Percentiles rank a stretch among this genome's conserved stretches.
These are phyloP conservation scores for Termitomyces sp. DNA, from an alignment of 768 basidiomycete species.

Conservation along the genomic window DNA sequence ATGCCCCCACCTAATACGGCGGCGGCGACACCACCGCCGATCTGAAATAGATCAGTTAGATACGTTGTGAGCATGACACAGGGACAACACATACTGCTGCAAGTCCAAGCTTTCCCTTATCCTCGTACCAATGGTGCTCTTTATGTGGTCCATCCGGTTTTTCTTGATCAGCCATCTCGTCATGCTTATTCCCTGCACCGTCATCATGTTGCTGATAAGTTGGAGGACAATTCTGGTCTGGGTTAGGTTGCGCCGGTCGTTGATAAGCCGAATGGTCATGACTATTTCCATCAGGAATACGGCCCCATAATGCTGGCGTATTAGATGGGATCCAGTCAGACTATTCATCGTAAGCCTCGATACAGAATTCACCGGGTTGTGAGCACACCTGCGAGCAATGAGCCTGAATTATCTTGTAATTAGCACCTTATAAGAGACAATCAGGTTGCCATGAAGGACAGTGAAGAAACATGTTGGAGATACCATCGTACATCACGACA, in stretches of 20 bases:
- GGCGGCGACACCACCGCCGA: conserved; percentile 54
- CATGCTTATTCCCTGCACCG: conserved; percentile 5
- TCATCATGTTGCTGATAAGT: conserved; percentile 15
- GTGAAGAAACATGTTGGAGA: conserved; percentile 1
- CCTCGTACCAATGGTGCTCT: conserved; percentile 52
- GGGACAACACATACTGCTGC: conserved; percentile 32
- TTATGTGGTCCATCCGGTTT: conserved; percentile 34
- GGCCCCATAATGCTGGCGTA: conserved; percentile 68
- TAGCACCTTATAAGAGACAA: conserved; percentile 30
- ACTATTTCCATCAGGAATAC: conserved; percentile 25
- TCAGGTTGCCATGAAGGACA: not conserved
- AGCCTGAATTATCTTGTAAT: conserved; percentile 68
- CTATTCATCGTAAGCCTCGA: conserved; percentile 25
- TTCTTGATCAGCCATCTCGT: conserved; percentile 9
- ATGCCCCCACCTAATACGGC: conserved; percentile 2
- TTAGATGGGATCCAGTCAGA: conserved; percentile 60
- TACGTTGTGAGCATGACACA: conserved; percentile 1
- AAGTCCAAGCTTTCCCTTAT: conserved; percentile 51
- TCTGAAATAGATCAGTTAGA: conserved; percentile 27
- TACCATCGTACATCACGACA: conserved; percentile 55
- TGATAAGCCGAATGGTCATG: conserved; percentile 22
- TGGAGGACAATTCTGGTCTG: conserved; percentile 21
- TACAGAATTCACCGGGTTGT: not conserved
- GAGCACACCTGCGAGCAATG: conserved; percentile 58
- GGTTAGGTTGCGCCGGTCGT: conserved; percentile 21